Base-by-base conservation (phyloP, 176 grass and related monocot species). In the Raddia guianensis region DNA sequence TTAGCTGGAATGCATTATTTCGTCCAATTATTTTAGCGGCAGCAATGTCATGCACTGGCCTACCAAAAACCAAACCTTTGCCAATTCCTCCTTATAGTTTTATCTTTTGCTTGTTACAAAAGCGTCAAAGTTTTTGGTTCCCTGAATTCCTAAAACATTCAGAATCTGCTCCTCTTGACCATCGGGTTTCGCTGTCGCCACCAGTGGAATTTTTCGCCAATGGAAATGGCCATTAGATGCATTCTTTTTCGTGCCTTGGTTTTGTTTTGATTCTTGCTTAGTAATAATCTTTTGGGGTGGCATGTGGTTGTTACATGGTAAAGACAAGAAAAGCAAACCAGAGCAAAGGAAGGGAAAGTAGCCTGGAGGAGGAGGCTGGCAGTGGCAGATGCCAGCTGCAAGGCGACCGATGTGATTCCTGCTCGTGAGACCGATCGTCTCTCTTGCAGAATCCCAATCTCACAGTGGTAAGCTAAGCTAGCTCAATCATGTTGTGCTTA, bases 351-450 rank as follows among this genome's bases (percentile, higher is more conserved):
- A 40, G 62, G 71, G 78, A 75, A 81, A 86, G 85, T 66, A 67
- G 47, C 34, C 2, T 56, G 67, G 74, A 70, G 50, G 57, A 12
- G 8, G 19, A 73, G 68, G 57, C 34, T 55, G 64, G 50, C n/a
- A 72, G 82, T 55, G 64, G 50, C n/a, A 72, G 82, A 80, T 85
- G 82, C 49, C 77, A 66, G 47, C 71, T 63, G 77, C 64, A 21
- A 71, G 18, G 49, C 12, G 47, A 40, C 69, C 12, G 47, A 40
- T 75, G 61, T 68, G 63, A 69, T 75, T 19, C 74, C 54, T 61
- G 62, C 61, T 65, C 65, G 70, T 85, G 87, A 85, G 42, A 74
- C 33, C 59, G 5, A 63, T 45, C 45, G 50, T 72, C 67, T 72
- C 14, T 16, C 2, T 5, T 7, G 61, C 27, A 53, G 21, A 14